Percentiles rank a stretch among this genome's conserved stretches.
Evolutionary conservation across 2,329 filamentous ascomycete genomes (phyloP).

Genomic region (Pseudogymnoascus sp.): DNA sequence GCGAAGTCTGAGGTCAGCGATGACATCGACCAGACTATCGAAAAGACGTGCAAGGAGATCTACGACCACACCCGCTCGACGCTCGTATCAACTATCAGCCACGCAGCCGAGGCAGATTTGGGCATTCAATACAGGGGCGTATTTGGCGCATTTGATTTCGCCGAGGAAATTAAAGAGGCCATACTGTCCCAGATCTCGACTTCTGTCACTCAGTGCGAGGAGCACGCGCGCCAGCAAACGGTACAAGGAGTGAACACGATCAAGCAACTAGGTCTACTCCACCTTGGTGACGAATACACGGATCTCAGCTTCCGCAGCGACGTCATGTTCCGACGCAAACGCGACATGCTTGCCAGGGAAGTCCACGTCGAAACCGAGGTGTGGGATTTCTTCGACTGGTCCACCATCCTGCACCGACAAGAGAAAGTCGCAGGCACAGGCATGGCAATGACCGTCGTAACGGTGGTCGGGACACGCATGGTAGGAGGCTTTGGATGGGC

Average conservation of each 20-base stretch:
- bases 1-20: slow-evolving; percentile 74
- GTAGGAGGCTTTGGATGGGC: slow-evolving; percentile 78
- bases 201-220: slow-evolving; percentile 73
- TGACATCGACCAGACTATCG: slow-evolving; percentile 72
- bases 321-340: slow-evolving; percentile 85
- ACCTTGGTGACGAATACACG: slow-evolving; percentile 81
- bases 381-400: slow-evolving; percentile 88
- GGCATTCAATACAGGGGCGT: slow-evolving; percentile 83
- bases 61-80: slow-evolving; percentile 76
- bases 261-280: slow-evolving; percentile 79
- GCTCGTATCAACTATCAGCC: slow-evolving; percentile 67
- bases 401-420: slow-evolving; percentile 75
- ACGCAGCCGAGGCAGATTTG: slow-evolving; percentile 69
- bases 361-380: slow-evolving; percentile 83
- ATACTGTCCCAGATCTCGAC: slow-evolving; percentile 85
- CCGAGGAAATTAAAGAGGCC: slow-evolving; percentile 83
- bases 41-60: slow-evolving; percentile 76
- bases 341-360: slow-evolving; percentile 74
- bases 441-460: slow-evolving; percentile 87
- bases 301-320: slow-evolving; percentile 84
- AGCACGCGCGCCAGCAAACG: slow-evolving; percentile 72
- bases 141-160: slow-evolving; percentile 80
- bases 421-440: slow-evolving; percentile 93
- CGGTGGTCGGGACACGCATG: slow-evolving; percentile 74
- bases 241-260: slow-evolving; percentile 78